Percentiles rank a stretch among this genome's conserved stretches.
Conservation (phyloP, 306 rosid species). For the Quercus suber region DNA sequence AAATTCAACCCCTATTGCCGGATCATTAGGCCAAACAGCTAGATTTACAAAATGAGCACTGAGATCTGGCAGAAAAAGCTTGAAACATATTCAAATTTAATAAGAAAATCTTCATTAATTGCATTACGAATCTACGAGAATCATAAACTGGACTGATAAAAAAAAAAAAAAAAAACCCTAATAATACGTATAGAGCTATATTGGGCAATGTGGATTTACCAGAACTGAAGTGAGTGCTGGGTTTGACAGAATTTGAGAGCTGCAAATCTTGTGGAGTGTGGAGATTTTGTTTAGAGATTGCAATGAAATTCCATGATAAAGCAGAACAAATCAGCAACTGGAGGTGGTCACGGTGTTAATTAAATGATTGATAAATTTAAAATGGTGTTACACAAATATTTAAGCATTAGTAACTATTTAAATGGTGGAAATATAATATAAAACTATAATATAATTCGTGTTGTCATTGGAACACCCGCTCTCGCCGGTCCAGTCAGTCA, state of each 20-base stretch:
- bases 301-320: neutral
- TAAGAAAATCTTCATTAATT: neutral
- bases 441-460: neutral
- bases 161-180: no score
- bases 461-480: neutral
- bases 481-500: neutral
- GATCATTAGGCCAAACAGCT: neutral
- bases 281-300: neutral
- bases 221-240: neutral
- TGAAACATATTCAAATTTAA: neutral
- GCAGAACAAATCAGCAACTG: neutral
- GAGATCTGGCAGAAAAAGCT: neutral
- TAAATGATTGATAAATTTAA: no score
- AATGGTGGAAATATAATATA: neutral
- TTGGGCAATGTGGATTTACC: constrained; percentile 1
- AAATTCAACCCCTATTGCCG: neutral
- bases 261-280: neutral
- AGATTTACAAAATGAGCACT: neutral
- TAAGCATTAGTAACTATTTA: neutral
- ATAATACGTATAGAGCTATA: neutral
- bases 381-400: no score
- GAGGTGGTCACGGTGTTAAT: neutral
- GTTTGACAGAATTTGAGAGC: neutral
- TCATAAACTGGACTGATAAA: no score
- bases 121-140: neutral